Evolutionary conservation across 768 basidiomycete species (phyloP).

Genomic region (Kwoniella newhampshirensis): DNA sequence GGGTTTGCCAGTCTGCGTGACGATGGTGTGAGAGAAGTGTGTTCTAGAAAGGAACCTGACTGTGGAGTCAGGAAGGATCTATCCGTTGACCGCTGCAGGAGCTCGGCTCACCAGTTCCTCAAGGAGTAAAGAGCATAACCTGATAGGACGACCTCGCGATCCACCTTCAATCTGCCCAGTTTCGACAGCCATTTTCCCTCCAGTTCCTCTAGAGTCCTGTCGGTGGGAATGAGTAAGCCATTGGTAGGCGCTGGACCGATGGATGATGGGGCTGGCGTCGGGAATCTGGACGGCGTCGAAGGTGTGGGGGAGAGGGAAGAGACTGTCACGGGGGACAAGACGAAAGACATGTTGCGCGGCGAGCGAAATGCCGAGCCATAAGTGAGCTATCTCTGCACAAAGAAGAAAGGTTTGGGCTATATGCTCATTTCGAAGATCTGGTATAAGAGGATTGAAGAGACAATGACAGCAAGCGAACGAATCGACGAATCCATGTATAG

Average conservation of each 20-base stretch:
- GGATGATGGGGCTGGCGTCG: slow-evolving; percentile 8
- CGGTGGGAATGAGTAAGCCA: slow-evolving; percentile 40
- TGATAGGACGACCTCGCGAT: slow-evolving; percentile 31
- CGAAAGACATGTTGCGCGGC: slow-evolving; percentile 24
- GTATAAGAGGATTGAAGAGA: too few species aligned
- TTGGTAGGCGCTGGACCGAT: neutral
- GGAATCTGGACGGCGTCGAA: slow-evolving; percentile 7
- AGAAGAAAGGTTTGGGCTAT: neutral
- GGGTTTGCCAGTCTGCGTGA: slow-evolving; percentile 46
- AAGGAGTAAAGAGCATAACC: slow-evolving; percentile 43
- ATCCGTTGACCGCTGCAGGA: neutral
- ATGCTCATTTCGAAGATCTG: too few species aligned
- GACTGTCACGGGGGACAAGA: slow-evolving; percentile 13
- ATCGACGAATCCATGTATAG: too few species aligned
- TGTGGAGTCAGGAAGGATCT: neutral
- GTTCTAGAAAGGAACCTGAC: slow-evolving; percentile 41
- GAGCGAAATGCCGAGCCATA: too few species aligned
- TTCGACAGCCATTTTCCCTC: slow-evolving; percentile 35
- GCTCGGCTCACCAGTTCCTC: slow-evolving; percentile 36
- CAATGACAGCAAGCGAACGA: too few species aligned
- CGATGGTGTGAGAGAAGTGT: slow-evolving; percentile 45
- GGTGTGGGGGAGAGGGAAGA: slow-evolving; percentile 15
- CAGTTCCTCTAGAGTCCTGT: slow-evolving; percentile 35
- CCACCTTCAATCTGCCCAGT: slow-evolving; percentile 35
- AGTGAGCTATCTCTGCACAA: too few species aligned